A percentile compares a stretch with the other conserved stretches of the same genome.
These are phyloP conservation scores for Colletotrichum camelliae DNA, from an alignment of 2,329 filamentous ascomycete genomes.

Conservation along the genomic window DNA sequence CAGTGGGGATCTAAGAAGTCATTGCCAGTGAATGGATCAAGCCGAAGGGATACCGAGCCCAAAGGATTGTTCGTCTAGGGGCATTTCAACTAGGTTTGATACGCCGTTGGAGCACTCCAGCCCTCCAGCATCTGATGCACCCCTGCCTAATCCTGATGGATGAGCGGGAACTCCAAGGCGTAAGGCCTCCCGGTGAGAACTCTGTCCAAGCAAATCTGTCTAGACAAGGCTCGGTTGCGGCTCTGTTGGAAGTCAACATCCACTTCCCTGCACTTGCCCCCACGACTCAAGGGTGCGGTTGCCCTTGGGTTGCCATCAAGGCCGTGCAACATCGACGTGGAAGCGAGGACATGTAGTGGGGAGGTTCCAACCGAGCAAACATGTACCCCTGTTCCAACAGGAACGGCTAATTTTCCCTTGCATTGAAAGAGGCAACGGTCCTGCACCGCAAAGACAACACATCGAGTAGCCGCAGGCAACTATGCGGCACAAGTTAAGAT, in stretches of 20 bases:
- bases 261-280: neutral
- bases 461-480: fast-evolving
- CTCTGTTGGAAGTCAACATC: neutral
- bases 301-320: neutral
- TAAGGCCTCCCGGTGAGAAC: neutral
- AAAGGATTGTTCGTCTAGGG: neutral
- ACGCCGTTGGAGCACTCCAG: neutral
- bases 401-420: neutral
- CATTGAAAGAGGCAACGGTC: neutral
- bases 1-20: neutral
- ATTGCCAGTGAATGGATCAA: neutral
- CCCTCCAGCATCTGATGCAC: fast-evolving
- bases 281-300: neutral
- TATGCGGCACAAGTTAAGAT: neutral
- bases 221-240: neutral
- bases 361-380: neutral
- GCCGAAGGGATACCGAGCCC: neutral
- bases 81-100: neutral
- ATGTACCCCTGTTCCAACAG: neutral
- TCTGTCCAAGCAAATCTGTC: neutral
- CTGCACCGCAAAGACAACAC: neutral
- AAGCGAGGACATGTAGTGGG: neutral
- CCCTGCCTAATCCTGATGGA: neutral
- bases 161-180: neutral
- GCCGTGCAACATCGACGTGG: neutral